Conservation (phyloP, 1,284 basidiomycete species). For the Ceratobasidium sp. region DNA sequence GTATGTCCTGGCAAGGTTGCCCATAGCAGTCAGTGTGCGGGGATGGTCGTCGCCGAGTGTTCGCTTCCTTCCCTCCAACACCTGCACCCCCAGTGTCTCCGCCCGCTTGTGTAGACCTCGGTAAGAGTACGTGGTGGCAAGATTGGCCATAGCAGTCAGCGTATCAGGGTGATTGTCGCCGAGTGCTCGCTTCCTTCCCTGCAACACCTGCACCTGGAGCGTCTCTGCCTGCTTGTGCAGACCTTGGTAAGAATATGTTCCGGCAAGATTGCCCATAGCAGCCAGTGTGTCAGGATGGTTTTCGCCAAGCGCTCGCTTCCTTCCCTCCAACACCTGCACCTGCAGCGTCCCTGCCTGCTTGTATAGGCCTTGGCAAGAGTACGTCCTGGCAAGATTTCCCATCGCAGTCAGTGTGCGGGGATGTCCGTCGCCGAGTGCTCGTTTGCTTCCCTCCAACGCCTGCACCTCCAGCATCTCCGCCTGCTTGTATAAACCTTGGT, state of each 20-base stretch:
- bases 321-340: conserved; percentile 13
- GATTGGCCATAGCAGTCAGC: too few relatives aligned
- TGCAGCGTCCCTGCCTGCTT: conserved; percentile 5
- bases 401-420: conserved; percentile 2
- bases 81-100: too few relatives aligned
- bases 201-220: conserved; percentile 3
- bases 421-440: conserved; percentile 1
- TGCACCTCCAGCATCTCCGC: conserved; percentile 21
- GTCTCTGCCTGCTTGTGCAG: conserved; percentile 17
- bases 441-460: conserved; percentile 1
- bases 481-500: too few relatives aligned
- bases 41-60: conserved; percentile 30
- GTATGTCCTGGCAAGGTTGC: conserved; percentile 15
- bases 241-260: conserved; percentile 3
- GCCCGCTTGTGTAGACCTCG: too few relatives aligned
- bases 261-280: conserved; percentile 16
- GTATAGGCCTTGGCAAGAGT: too few relatives aligned
- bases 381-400: neutral
- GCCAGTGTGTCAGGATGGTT: conserved; percentile 14
- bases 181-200: too few relatives aligned
- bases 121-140: too few relatives aligned
- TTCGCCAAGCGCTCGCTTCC: conserved; percentile 2
- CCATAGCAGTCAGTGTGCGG: conserved; percentile 7
- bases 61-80: too few relatives aligned
- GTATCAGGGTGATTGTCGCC: too few relatives aligned